A percentile compares a stretch with the other conserved stretches of the same genome.
phyloP scores from a whole-genome alignment of 176 grass and related monocot species.

The Poa pratensis region DNA sequence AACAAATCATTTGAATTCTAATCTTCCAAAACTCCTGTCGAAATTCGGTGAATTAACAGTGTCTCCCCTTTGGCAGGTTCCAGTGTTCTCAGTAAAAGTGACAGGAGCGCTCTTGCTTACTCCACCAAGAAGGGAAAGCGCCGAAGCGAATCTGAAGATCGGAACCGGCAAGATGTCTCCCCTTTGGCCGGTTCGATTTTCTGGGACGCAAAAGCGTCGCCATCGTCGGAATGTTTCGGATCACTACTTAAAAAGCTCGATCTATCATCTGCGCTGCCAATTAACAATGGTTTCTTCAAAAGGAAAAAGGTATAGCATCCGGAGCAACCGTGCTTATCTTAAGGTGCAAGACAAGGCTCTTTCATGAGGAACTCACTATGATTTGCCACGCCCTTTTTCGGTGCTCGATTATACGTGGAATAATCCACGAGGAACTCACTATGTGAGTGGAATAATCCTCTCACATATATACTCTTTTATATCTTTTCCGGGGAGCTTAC shows the following conservation, averaged over 20 bases:
- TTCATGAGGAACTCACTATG: background rate
- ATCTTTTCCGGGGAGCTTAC: background rate
- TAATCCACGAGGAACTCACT: no score
- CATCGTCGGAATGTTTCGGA: conserved; percentile 17
- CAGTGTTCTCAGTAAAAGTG: no score
- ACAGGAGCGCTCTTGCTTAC: background rate
- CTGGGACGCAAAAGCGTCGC: background rate
- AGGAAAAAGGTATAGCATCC: background rate
- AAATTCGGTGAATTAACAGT: no score
- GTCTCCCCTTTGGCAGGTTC: no score
- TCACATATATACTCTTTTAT: no score
- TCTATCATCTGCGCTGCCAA: background rate
- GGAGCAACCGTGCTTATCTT: conserved; percentile 31
- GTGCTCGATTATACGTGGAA: conserved; percentile 3
- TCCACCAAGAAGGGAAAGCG: background rate
- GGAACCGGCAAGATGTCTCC: background rate
- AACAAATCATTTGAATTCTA: no score
- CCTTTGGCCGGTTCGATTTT: background rate
- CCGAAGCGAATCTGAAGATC: conserved; percentile 16
- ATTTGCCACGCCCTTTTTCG: background rate
- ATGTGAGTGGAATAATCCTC: no score
- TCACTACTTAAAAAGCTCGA: background rate
- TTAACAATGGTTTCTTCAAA: background rate
- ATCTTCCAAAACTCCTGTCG: no score
- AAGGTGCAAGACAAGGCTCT: conserved; percentile 2